Base-by-base conservation (phyloP, 1,284 basidiomycete genomes). In the Ceratobasidium sp. region DNA sequence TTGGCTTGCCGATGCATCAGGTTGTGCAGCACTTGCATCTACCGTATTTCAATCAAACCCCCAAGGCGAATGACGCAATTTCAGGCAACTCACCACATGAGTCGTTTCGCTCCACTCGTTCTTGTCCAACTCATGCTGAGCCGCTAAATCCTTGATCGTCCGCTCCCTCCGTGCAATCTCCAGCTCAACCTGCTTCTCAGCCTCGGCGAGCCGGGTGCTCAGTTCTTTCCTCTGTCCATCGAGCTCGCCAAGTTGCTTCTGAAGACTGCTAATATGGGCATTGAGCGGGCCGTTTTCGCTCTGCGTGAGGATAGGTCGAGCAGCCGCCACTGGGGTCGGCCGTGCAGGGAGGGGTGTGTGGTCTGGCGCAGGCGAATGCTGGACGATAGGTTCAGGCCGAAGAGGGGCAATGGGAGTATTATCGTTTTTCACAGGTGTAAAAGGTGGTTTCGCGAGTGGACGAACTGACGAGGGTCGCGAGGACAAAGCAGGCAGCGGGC, bases 91-190 rank as follows among this genome's bases (percentile, higher is more conserved):
- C 27, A 69, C 65, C n/a, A 37, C 49, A 29, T 37, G 19, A 41
- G 56, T 24, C 37, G 37, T 54, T 31, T 69, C 65, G 16, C 39
- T 69, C 65, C 65, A 69, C 53, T 69, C 51, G 31, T 56, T n/a
- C 53, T 69, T 69, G 19, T 69, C 65, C 39, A 39, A n/a, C 39
- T 69, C 65, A n/a, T 69, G 53, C 43, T 69, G 65, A 27, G 34
- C 51, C 19, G 31, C 34, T 2, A 69, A 37, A 1, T 69, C 65
- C 53, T 37, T 41, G 8, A 69, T 69, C 34, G 34, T 69, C n/a
- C 65, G 49, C 11, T 69, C 65, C 19, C 65, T 51, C n/a, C 65
- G 31, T 34, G 22, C 29, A 14, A 43, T 39, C 41, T 69, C 65
- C 2, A 19, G 37, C 19, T 56, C 49, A 8, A 69, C 24, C 51